Percentiles rank a stretch among this genome's conserved stretches.
Evolutionary conservation across 2,329 filamentous ascomycete genomes (phyloP).

Genomic region (Verticillium tricorpus): DNA sequence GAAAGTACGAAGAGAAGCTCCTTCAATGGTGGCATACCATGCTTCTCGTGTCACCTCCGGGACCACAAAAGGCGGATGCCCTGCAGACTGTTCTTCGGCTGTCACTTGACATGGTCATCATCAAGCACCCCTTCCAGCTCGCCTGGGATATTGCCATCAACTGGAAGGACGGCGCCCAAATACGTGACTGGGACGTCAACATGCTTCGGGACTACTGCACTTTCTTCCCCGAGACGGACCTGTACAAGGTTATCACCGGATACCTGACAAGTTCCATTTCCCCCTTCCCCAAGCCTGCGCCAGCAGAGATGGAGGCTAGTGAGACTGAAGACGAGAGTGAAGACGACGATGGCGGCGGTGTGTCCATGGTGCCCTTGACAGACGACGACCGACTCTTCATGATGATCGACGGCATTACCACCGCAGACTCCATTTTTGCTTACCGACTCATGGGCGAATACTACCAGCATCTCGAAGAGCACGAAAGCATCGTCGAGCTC

Average conservation of each 20-base stretch:
- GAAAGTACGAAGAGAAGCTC: slow-evolving; percentile 86
- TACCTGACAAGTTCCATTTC: slow-evolving; percentile 82
- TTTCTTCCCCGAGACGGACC: slow-evolving; percentile 79
- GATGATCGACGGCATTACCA: slow-evolving; percentile 70
- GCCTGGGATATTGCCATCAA: slow-evolving; percentile 91
- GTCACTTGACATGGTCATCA: slow-evolving; percentile 90
- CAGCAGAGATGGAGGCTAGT: slow-evolving; percentile 17
- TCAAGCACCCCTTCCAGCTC: slow-evolving; percentile 82
- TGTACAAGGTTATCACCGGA: slow-evolving; percentile 75
- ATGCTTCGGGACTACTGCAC: slow-evolving; percentile 76
- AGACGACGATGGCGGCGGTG: slow-evolving; percentile 54
- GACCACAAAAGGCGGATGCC: slow-evolving; percentile 63
- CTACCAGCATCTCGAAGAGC: slow-evolving; percentile 79
- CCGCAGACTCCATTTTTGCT: slow-evolving; percentile 69
- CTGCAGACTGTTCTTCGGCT: slow-evolving; percentile 69
- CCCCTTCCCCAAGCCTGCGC: slow-evolving; percentile 58
- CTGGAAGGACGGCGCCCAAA: slow-evolving; percentile 74
- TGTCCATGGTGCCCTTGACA: slow-evolving; percentile 53
- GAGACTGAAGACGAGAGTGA: slow-evolving; percentile 47
- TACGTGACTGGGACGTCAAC: slow-evolving; percentile 72
- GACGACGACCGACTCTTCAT: slow-evolving; percentile 76
- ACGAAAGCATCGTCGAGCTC: slow-evolving; percentile 74
- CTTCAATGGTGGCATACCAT: slow-evolving; percentile 76
- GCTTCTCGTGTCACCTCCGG: slow-evolving; percentile 62
- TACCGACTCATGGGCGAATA: slow-evolving; percentile 81